Base-by-base conservation (phyloP, 768 basidiomycete genomes). In the Kockovaella imperatae region DNA sequence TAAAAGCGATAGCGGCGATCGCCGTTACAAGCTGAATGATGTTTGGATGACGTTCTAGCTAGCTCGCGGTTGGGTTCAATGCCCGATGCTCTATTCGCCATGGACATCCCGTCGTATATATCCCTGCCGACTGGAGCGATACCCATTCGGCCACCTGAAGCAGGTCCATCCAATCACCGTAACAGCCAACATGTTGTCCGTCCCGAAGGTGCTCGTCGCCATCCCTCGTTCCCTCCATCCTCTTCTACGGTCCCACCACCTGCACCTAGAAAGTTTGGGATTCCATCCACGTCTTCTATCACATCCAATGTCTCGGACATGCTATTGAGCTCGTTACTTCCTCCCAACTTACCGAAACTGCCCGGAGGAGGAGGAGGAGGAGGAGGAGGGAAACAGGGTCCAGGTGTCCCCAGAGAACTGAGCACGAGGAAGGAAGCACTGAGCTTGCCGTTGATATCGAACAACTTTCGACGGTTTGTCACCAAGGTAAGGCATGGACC, bases 391-490 rank as follows among this genome's bases (percentile, higher is more conserved):
- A 48, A 35, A 35, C 47, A 17, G 20, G 54, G 47, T 34, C 54
- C 39, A 39, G 61, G 49, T 20, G 29, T 49, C 28, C 55, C 57
- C 23, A 54, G 62, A 26, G 59, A 61, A 34, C 47, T 71, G 24
- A 63, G 59, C 17, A 58, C 60, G 4, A 67, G 68, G 45, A 41
- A 62, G 40, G 69, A 71, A 32, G 79, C 85, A 0, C 76, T 93
- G 4, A 86, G 85, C 1, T 73, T 93, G 3, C 84, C 81, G 0
- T 80, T 82, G 23, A 83, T 82, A 54, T 82, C 84, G 1, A 78
- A 76, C 55, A 87, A 89, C 64, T 90, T 90, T 62, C 78, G 82
- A 53, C 75, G 86, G 20, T 91, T 93, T 50, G 78, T 90, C 3
- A 77, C 80, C 5, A 81, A 77, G 56, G 75, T 65, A 26, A 38